phyloP scores from a whole-genome alignment of 306 rosid species.

The Acacia melanoxylon region DNA sequence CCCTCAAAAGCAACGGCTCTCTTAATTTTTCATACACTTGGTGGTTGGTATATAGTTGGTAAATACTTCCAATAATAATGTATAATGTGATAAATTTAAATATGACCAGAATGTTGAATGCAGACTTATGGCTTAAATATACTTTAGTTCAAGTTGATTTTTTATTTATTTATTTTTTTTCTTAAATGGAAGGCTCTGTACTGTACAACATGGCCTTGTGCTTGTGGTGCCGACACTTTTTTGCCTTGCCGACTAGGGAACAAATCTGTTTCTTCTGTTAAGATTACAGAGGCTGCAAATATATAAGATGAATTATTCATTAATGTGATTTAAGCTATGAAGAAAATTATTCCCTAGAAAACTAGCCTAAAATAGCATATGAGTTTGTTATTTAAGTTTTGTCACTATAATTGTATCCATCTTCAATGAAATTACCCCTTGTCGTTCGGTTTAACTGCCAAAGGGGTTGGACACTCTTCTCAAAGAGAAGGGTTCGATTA shows the following conservation, averaged over 20 bases:
- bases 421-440: no score
- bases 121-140: neutral
- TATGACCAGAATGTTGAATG: constrained; percentile 9
- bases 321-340: neutral
- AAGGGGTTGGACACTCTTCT: no score
- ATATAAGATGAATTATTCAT: neutral
- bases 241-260: neutral
- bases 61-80: neutral
- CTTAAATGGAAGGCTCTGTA: neutral
- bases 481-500: no score
- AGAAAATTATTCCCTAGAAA: no score
- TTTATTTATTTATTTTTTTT: neutral
- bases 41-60: neutral
- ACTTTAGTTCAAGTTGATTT: neutral
- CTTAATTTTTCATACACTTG: neutral
- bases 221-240: constrained; percentile 13
- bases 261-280: neutral
- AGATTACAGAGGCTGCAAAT: neutral
- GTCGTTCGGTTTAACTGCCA: no score
- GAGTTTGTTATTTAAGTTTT: no score
- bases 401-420: no score
- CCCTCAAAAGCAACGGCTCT: neutral
- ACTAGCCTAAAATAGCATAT: no score
- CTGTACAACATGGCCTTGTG: neutral
- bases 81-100: constrained; percentile 8